Base-by-base conservation (phyloP, 2,329 filamentous ascomycete genomes). In the Penicillium sp. region DNA sequence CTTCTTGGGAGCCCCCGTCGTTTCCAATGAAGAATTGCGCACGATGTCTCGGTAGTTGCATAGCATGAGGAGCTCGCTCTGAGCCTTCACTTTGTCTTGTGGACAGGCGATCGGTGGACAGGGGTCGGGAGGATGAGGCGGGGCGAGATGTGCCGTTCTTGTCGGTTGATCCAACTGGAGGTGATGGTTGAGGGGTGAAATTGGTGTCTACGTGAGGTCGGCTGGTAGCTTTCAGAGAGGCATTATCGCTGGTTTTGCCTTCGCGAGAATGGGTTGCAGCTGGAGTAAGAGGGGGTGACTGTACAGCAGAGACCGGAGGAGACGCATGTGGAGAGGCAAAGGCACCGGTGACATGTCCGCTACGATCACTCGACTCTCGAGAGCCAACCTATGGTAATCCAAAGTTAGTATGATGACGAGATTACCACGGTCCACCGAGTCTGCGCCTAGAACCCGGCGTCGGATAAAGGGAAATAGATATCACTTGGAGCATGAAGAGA, bases 241-340 rank as follows among this genome's bases (percentile, higher is more conserved):
- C 63, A 46, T 58, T 62, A 50, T 67, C 64, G 43, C 59, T 65
- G 49, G 60, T 56, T 57, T 65, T 67, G 45, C 62, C 75, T 63
- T 82, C 81, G 58, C 75, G 74, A 46, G 79, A 80, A 56, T 76
- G 74, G 38, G 88, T 91, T 45, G 83, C 89, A 48, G 88, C 83
- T 17, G 91, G 91, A 12, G 90, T 96, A 45, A 97, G 77, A 37
- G 89, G 89, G 57, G 91, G 91, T 10, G 90, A 95, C 59, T 91
- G 86, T 72, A 94, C 80, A 50, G 85, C 80, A 52, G 83, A 81
- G 39, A 79, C 73, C 53, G 79, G 78, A 53, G 87, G 84, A 56
- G 83, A 86, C 35, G 81, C 74, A 64, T 77, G 78, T 28, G 85
- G 83, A 50, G 85, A 89, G 53, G 79, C 79, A 51, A 75, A 75